A percentile compares a stretch with the other conserved stretches of the same genome.
These are phyloP conservation scores for Trichosporon coremiiforme DNA, from an alignment of 1,284 basidiomycete species.

Conservation along the genomic window DNA sequence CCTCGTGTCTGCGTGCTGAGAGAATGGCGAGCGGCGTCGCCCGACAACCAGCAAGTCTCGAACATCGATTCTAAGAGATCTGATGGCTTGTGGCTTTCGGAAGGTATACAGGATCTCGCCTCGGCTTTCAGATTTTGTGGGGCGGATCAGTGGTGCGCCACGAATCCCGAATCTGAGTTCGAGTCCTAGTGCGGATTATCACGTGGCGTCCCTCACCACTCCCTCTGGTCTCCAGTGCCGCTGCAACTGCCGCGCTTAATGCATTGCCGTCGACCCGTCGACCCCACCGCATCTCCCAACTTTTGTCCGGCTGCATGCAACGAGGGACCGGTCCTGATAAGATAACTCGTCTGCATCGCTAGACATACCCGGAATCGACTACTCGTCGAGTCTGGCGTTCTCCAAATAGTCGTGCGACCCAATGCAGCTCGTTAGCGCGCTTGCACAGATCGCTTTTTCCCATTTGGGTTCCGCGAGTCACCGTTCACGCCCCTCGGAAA, in stretches of 20 bases:
- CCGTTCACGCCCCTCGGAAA: neutral
- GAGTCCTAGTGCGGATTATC: slow-evolving; percentile 5
- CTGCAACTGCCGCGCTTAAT: slow-evolving; percentile 11
- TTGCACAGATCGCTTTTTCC: neutral
- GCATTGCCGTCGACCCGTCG: neutral
- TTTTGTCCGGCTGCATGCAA: neutral
- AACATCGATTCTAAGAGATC: too few species aligned
- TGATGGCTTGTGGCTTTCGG: neutral
- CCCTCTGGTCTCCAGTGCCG: neutral
- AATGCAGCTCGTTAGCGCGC: neutral
- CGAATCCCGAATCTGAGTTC: neutral
- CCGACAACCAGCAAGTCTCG: neutral
- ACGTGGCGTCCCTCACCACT: neutral
- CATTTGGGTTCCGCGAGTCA: neutral
- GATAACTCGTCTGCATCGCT: neutral
- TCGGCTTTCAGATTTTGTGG: slow-evolving; percentile 13
- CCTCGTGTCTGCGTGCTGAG: neutral
- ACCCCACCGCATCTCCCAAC: neutral
- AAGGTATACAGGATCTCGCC: neutral
- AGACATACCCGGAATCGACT: neutral
- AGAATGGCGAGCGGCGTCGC: neutral
- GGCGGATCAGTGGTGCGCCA: slow-evolving; percentile 5
- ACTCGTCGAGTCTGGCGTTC: neutral
- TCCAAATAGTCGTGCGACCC: neutral
- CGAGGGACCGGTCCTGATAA: neutral